Evolutionary conservation across 2,329 filamentous ascomycete genomes (phyloP), one percentile per base, ranked within the genome.

Genomic region (Triangularia verruculosa): DNA sequence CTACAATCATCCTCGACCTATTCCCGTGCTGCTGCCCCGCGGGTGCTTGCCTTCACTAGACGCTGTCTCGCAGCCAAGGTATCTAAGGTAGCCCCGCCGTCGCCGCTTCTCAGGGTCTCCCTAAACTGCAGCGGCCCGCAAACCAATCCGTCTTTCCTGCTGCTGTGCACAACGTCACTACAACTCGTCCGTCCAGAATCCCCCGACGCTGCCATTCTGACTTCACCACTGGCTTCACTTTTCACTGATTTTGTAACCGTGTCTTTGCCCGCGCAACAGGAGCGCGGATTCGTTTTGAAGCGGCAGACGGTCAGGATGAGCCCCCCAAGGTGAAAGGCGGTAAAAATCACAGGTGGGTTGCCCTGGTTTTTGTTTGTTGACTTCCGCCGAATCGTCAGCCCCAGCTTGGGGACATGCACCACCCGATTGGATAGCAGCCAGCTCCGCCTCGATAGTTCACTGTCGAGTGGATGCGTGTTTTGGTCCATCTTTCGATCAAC

Each of bases 291-390:
- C 9, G 7, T 17, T 20, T 47, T 6, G 15, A 12, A 47, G 39
- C 11, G 39, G n/a, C n/a, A 47, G 39, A 20, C 58, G 39, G 22
- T 52, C 54, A 66, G 57, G 22, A 67, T 70, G 68, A 47, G 64
- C 62, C 63, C 69, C 69, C 66, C 69, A 57, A 57, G 67, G 69
- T 71, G 66, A 67, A 64, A 28, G 39, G 39, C 24, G 39, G 47
- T 17, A 43, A 51, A 47, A 39, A 15, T 53, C 53, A 57, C 59
- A 32, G 61, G 61, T 67, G 59, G 52, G 61, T 43, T 22, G 59
- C 61, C 68, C 51, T 59, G 59, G 65, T 43, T 65, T 64, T 66
- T 65, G 64, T 69, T 70, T 70, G 66, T 70, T 70, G 68, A 70
- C 63, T 64, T 57, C 28, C 22, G 8, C 28, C 55, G 20, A 62